Conservation (phyloP, 2,329 filamentous ascomycete species). For the Pseudogymnoascus sp. region DNA sequence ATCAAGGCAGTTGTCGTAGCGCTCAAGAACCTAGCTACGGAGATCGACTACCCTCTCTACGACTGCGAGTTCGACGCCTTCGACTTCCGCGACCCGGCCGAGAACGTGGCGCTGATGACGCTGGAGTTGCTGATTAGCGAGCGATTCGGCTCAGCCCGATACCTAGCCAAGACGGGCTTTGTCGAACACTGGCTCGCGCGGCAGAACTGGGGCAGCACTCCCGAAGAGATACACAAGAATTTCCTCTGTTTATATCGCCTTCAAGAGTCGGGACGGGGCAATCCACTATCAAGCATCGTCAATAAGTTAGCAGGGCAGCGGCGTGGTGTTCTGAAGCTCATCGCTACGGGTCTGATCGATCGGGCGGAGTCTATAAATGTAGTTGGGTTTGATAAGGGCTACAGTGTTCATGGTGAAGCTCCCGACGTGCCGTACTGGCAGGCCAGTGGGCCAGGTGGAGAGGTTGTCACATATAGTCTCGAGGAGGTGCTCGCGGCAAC, state of each 20-base stretch:
- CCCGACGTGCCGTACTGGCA: not conserved
- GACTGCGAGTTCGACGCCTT: slow-evolving; percentile 55
- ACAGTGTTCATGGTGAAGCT: not conserved
- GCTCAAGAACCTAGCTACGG: slow-evolving; percentile 46
- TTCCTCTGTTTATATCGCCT: slow-evolving; percentile 34
- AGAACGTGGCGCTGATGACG: slow-evolving; percentile 52
- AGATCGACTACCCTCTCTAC: slow-evolving; percentile 42
- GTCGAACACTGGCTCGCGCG: slow-evolving; percentile 66
- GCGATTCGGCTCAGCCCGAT: slow-evolving; percentile 45
- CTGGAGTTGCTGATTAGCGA: slow-evolving; percentile 47
- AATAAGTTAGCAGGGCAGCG: slow-evolving; percentile 9
- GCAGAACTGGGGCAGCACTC: slow-evolving; percentile 57
- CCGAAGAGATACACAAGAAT: slow-evolving; percentile 43
- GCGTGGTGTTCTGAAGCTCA: slow-evolving; percentile 20
- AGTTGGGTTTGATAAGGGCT: slow-evolving; percentile 22
- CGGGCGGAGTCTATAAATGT: slow-evolving; percentile 34
- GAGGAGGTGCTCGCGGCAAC: slow-evolving; percentile 10
- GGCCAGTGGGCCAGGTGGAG: not conserved
- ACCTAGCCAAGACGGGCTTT: slow-evolving; percentile 54
- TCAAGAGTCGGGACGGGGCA: slow-evolving; percentile 26
- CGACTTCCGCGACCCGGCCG: slow-evolving; percentile 50
- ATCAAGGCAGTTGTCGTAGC: slow-evolving; percentile 48
- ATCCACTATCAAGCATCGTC: not conserved
- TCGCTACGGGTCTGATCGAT: slow-evolving; percentile 28
- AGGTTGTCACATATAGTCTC: not conserved